Evolutionary conservation across 2,329 filamentous ascomycete species (phyloP).

Genomic region (Nothophoma quercina): DNA sequence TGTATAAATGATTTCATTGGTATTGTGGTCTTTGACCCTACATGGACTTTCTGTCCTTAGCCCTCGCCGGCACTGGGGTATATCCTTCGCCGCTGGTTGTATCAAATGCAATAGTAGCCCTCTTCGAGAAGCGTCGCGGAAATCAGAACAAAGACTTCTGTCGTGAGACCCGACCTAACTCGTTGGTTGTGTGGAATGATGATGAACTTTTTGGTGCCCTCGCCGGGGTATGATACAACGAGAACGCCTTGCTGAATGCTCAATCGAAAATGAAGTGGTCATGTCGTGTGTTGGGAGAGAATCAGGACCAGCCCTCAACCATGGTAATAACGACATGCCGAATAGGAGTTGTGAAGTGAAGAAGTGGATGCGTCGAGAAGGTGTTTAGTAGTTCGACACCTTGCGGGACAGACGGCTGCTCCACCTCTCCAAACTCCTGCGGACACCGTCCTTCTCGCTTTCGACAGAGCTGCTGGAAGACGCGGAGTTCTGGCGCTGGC

Average conservation of each 20-base stretch:
- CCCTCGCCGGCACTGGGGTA: slow-evolving; percentile 45
- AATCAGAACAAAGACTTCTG: slow-evolving; percentile 22
- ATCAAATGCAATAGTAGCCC: slow-evolving; percentile 32
- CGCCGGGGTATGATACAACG: slow-evolving; percentile 13
- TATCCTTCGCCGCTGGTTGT: slow-evolving; percentile 48
- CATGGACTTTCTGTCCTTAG: slow-evolving; percentile 25
- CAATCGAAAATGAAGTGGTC: slow-evolving; percentile 3
- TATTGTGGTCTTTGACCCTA: slow-evolving; percentile 15
- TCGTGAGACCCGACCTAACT: slow-evolving; percentile 26
- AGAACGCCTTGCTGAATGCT: slow-evolving; percentile 36
- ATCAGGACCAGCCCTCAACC: slow-evolving; percentile 51
- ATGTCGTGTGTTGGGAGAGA: slow-evolving; percentile 36
- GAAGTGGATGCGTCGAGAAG: background rate
- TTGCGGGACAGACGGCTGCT: slow-evolving; percentile 45
- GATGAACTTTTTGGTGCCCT: slow-evolving; percentile 28
- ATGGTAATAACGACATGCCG: slow-evolving; percentile 11
- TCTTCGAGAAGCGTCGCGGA: slow-evolving; percentile 30
- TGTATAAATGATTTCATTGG: slow-evolving; percentile 13
- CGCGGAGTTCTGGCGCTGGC: slow-evolving; percentile 40
- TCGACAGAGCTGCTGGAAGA: slow-evolving; percentile 38
- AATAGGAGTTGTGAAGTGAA: slow-evolving; percentile 18
- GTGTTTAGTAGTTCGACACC: slow-evolving; percentile 40
- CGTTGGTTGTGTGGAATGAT: slow-evolving; percentile 41
- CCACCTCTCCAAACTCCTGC: slow-evolving; percentile 47
- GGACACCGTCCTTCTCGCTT: slow-evolving; percentile 38